Evolutionary conservation across 805 yeast species (phyloP), one percentile per base, ranked within the genome.

Genomic region (Lachancea dasiensis): DNA sequence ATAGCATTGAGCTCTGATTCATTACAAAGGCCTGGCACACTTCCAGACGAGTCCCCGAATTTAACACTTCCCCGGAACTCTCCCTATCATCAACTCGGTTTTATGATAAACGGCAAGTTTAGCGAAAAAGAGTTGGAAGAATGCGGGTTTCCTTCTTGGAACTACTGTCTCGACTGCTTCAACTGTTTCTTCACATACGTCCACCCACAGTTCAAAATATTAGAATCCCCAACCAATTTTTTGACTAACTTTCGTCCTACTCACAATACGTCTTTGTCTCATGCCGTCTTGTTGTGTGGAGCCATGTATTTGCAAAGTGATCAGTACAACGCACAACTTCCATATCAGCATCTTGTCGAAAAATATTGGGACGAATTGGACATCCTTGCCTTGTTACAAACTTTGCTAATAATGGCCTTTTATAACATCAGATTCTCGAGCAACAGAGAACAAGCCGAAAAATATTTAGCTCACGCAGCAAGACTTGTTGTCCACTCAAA

Each of bases 201-300:
- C 2, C 40, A 41, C 13, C 41, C 45, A 5, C 36, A 38, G 16
- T 13, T 37, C 24, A 29, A 15, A 14, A 23, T 34, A 18, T 27
- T 41, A 2, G 26, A 32, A 11, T 26, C 39, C 10, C 9, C n/a
- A 20, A n/a, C 13, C 11, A 23, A 30, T 16, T 29, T 31, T 19
- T 4, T 34, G 28, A 23, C 18, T 3, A 8, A 14, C 15, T 31
- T 42, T 24, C 23, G 14, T 18, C 35, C 39, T 5, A 19, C 24
- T 11, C 16, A 17, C 11, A 39, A 38, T 19, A 30, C 40, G 3
- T 21, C 41, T 7, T 31, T 42, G 10, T 14, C 28, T 7, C 41
- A 42, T 18, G 27, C 39, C 10, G 26, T 42, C 13, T 21, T 42
- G n/a, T 19, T 38, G 14, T 32, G 39, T 32, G 24, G 36, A 21